phyloP scores from a whole-genome alignment of 139 green algal species.

The Dunaliella primolecta region DNA sequence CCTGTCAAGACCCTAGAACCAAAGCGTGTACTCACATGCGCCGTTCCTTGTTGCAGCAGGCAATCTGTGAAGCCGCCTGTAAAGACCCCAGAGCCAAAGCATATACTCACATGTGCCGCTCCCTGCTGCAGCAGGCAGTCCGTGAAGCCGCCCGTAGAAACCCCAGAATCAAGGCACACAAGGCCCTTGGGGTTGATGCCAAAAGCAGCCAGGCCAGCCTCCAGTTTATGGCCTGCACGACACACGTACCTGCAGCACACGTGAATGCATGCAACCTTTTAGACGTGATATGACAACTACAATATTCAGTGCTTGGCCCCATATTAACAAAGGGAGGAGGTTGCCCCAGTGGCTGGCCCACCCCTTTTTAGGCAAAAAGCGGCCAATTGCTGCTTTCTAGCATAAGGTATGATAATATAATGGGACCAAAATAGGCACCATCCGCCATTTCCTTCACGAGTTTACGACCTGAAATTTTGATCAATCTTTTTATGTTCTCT shows the following conservation, averaged over 20 bases:
- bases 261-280: background rate
- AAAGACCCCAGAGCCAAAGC: conserved; percentile 88
- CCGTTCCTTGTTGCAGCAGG: conserved; percentile 85
- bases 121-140: conserved; percentile 95
- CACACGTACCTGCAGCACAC: conserved; percentile 64
- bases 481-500: too few relatives aligned
- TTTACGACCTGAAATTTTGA: background rate
- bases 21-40: conserved; percentile 65
- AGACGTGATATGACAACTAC: background rate
- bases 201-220: conserved; percentile 85
- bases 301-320: background rate
- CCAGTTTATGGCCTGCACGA: conserved; percentile 88
- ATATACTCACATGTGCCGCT: conserved; percentile 60
- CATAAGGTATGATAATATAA: background rate
- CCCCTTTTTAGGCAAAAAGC: too few relatives aligned
- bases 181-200: conserved; percentile 70
- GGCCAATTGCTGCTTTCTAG: background rate
- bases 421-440: background rate
- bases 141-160: conserved; percentile 96
- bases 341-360: too few relatives aligned
- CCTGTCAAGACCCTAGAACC: conserved; percentile 94
- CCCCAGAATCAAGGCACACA: conserved; percentile 78
- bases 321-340: background rate
- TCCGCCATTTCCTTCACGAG: background rate
- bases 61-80: conserved; percentile 98